These are phyloP conservation scores for Nannizziopsis arthrosporioides DNA, from an alignment of 2,329 filamentous ascomycete genomes.

Conservation along the genomic window DNA sequence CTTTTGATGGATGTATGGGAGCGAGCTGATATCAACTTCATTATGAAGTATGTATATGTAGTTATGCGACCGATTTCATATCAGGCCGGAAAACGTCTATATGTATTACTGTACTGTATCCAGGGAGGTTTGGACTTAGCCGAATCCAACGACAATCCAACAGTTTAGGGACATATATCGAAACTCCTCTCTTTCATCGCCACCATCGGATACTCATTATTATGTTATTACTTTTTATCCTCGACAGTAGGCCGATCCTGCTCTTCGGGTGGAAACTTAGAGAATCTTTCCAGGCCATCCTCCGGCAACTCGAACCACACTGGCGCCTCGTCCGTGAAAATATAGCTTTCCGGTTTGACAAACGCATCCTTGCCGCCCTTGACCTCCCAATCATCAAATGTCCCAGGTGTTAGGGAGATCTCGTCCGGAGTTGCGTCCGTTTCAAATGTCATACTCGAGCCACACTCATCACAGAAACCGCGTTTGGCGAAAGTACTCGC, in stretches of 20 bases:
- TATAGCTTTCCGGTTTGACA: slow-evolving; percentile 27
- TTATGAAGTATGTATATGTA: slow-evolving; percentile 5
- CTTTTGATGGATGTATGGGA: background rate
- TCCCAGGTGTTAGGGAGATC: slow-evolving; percentile 30
- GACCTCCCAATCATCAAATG: slow-evolving; percentile 33
- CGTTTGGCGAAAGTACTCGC: slow-evolving; percentile 35
- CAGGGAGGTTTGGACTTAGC: too few species aligned
- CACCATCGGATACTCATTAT: background rate
- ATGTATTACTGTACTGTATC: too few species aligned
- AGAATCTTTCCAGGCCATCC: slow-evolving; percentile 25
- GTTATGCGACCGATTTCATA: background rate
- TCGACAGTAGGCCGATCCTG: slow-evolving; percentile 13
- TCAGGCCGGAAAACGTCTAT: too few species aligned
- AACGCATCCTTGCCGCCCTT: slow-evolving; percentile 21
- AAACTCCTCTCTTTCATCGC: background rate
- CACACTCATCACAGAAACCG: slow-evolving; percentile 37
- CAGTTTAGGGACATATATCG: background rate
- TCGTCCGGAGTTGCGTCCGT: slow-evolving; percentile 26
- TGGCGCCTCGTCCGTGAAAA: slow-evolving; percentile 36
- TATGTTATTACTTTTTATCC: slow-evolving; percentile 10
- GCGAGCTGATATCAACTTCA: slow-evolving; percentile 3
- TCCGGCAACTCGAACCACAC: slow-evolving; percentile 30
- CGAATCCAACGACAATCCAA: too few species aligned
- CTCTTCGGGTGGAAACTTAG: slow-evolving; percentile 17
- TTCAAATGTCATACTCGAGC: slow-evolving; percentile 37